These are phyloP conservation scores for Herpetospermum pedunculosum DNA, from an alignment of 306 rosid species.

Conservation along the genomic window DNA sequence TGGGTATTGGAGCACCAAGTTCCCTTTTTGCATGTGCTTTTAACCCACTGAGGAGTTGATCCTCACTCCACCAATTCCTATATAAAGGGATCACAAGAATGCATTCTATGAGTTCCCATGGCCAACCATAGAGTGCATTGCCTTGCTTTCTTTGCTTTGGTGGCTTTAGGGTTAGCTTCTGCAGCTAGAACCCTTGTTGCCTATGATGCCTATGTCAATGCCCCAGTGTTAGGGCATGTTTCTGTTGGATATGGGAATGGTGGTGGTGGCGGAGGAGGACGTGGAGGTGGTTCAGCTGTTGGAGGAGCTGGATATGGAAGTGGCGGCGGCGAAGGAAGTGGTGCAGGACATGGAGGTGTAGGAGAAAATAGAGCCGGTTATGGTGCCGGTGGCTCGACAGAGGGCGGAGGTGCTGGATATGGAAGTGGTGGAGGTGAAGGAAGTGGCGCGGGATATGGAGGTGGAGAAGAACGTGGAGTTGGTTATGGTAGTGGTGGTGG, in stretches of 20 bases:
- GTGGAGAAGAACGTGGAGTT: slow-evolving; percentile 8
- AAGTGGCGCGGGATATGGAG: slow-evolving; percentile 11
- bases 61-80: slow-evolving; percentile 27
- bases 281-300: too few species aligned
- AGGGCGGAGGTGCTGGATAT: slow-evolving; percentile 14
- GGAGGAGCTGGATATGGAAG: slow-evolving; percentile 23
- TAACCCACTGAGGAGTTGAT: slow-evolving; percentile 28
- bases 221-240: slow-evolving; percentile 6
- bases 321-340: slow-evolving; percentile 11
- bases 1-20: slow-evolving; percentile 23
- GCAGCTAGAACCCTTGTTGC: slow-evolving; percentile 44
- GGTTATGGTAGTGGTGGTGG: slow-evolving; percentile 16
- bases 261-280: neutral
- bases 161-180: slow-evolving; percentile 43
- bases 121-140: slow-evolving; percentile 18
- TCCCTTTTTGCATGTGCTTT: slow-evolving; percentile 33
- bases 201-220: slow-evolving; percentile 21
- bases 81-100: slow-evolving; percentile 27
- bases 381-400: too few species aligned
- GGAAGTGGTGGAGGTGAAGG: slow-evolving; percentile 20
- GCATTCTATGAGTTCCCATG: slow-evolving; percentile 27
- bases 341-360: slow-evolving; percentile 22
- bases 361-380: neutral
- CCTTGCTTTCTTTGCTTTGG: slow-evolving; percentile 30
- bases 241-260: slow-evolving; percentile 12